Evolutionary conservation across 768 basidiomycete genomes (phyloP).

Genomic region (Cantharellus cinnabarinus): DNA sequence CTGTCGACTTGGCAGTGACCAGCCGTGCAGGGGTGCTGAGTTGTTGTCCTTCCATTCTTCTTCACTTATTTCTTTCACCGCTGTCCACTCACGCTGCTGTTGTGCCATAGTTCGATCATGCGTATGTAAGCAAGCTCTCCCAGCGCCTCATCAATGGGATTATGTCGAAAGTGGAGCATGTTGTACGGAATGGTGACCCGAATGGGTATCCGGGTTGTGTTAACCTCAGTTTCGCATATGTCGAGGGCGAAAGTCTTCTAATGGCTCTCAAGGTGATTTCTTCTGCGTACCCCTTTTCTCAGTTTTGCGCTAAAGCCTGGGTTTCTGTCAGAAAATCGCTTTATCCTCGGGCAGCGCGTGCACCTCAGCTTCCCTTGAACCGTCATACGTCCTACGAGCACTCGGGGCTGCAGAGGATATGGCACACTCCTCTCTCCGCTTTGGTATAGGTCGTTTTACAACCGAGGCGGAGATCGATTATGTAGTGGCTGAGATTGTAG

Average conservation of each 20-base stretch:
- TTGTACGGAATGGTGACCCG: slow-evolving; percentile 83
- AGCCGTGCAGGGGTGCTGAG: slow-evolving; percentile 90
- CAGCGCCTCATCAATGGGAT: slow-evolving; percentile 66
- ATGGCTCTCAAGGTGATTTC: slow-evolving; percentile 75
- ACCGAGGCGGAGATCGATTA: slow-evolving; percentile 95
- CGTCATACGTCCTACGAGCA: slow-evolving; percentile 92
- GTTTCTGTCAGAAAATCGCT: slow-evolving; percentile 56
- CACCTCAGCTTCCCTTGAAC: slow-evolving; percentile 94
- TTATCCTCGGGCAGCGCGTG: slow-evolving; percentile 96
- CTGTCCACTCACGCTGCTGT: background rate
- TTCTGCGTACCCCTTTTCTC: slow-evolving; percentile 14
- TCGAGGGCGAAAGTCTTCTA: slow-evolving; percentile 88
- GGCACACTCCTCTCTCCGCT: slow-evolving; percentile 94
- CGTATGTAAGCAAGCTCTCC: slow-evolving; percentile 49
- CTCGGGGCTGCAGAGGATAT: slow-evolving; percentile 95
- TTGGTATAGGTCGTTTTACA: slow-evolving; percentile 94
- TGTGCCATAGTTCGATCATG: slow-evolving; percentile 49
- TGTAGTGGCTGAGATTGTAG: slow-evolving; percentile 70
- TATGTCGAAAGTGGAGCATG: slow-evolving; percentile 66
- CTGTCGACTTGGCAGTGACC: slow-evolving; percentile 25
- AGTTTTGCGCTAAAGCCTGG: slow-evolving; percentile 3
- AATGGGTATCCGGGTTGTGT: slow-evolving; percentile 91
- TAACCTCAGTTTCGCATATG: slow-evolving; percentile 88
- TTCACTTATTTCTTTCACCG: background rate
- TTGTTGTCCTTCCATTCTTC: slow-evolving; percentile 5